phyloP scores from a whole-genome alignment of 2,329 filamentous ascomycete genomes.

The Ascochyta rabiei region DNA sequence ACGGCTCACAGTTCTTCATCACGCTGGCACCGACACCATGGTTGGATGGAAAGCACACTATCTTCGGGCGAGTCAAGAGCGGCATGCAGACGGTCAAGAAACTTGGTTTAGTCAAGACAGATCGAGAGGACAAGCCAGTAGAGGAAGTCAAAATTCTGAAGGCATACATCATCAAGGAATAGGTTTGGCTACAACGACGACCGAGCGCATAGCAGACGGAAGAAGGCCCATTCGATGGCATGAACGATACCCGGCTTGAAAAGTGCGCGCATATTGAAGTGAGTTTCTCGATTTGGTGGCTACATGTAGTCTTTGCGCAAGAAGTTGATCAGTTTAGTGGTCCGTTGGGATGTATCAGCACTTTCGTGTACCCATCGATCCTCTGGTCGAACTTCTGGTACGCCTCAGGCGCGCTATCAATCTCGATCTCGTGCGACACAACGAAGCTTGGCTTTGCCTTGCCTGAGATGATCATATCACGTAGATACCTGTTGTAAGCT shows the following conservation, averaged over 20 bases:
- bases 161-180: conserved; percentile 70
- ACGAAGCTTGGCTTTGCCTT: conserved; percentile 71
- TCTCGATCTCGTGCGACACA: conserved; percentile 67
- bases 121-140: conserved; percentile 76
- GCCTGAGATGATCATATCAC: conserved; percentile 69
- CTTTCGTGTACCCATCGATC: conserved; percentile 71
- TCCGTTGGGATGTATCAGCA: conserved; percentile 69
- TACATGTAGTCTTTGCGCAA: conserved; percentile 6
- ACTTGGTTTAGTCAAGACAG: conserved; percentile 87
- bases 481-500: conserved; percentile 68
- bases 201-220: not conserved
- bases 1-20: conserved; percentile 95
- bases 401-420: conserved; percentile 65
- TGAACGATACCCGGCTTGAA: not conserved
- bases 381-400: conserved; percentile 72
- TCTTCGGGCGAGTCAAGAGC: conserved; percentile 87
- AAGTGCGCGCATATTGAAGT: not conserved
- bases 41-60: conserved; percentile 96
- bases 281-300: not conserved
- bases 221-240: not conserved
- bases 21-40: conserved; percentile 93
- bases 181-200: conserved; percentile 38
- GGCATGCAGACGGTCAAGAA: conserved; percentile 85
- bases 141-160: conserved; percentile 82
- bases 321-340: conserved; percentile 24